Evolutionary conservation across 257 asterid genomes (phyloP), one percentile per base, ranked within the genome.

Genomic region (Paulownia fortunei): DNA sequence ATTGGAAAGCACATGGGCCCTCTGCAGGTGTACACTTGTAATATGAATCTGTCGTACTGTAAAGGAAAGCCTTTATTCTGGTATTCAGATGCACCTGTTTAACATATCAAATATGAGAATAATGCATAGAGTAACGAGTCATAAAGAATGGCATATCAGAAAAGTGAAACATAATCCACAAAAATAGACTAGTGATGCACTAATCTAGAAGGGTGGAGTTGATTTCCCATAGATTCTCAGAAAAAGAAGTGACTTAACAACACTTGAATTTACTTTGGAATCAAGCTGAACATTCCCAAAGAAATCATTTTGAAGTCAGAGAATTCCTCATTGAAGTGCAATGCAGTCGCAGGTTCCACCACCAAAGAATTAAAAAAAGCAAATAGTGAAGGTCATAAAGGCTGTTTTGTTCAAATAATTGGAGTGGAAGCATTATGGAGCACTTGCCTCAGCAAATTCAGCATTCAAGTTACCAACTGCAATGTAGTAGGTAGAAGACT

Each of bases 381-480:
- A 34, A 65, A 11, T 30, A 44, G 1, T 21, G 61, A 5, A 47
- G 32, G 30, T 66, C 46, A 12, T 39, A 24, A 59, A 58, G 32
- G 55, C 27, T 27, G 47, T 12, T 21, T 26, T 54, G 16, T 72
- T 56, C 52, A 55, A 69, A 44, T 41, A 54, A 30, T 4, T 27
- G 73, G 11, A 42, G 24, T 1, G 3, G 63, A 75, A 32, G 34
- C n/a, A 72, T 19, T 68, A 76, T 10, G 47, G 26, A 66, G 73
- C 34, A 73, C 85, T 85, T 86, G 88, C 98, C 93, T 79, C 75
- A 41, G 79, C 92, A 76, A 54, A 75, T 79, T 82, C 89, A 34
- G 78, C 47, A 68, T 92, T 83, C 85, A 94, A 82, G 85, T 92
- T 94, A 62, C 94, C 97, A 73, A 91, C 86, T 44, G 87, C 98